A percentile compares a stretch with the other conserved stretches of the same genome.
These are phyloP conservation scores for Boletus vinaceobasis DNA, from an alignment of 768 basidiomycete species.

Conservation along the genomic window DNA sequence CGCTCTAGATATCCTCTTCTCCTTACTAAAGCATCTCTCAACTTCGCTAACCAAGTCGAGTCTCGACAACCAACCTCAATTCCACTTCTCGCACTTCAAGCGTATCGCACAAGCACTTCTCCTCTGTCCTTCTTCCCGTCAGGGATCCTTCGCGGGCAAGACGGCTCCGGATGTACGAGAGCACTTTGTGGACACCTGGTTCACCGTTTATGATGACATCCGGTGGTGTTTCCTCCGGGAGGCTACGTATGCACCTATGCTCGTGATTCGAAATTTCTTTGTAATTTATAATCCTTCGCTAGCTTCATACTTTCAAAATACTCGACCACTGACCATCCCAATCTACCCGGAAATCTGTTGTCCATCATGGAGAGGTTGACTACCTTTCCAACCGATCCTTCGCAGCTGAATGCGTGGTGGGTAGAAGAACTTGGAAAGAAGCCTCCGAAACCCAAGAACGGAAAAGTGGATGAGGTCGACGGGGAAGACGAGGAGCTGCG, in stretches of 20 bases:
- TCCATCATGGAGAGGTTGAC: conserved; percentile 62
- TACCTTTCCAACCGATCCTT: conserved; percentile 68
- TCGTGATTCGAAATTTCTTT: neutral
- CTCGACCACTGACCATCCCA: conserved; percentile 33
- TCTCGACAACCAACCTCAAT: conserved; percentile 51
- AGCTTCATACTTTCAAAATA: conserved; percentile 26
- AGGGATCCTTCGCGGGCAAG: conserved; percentile 29
- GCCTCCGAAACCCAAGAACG: conserved; percentile 49
- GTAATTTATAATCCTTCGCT: neutral
- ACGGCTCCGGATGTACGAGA: conserved; percentile 60
- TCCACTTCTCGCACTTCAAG: conserved; percentile 66
- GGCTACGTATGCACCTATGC: conserved; percentile 49
- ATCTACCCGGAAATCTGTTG: conserved; percentile 51
- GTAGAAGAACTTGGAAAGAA: conserved; percentile 60
- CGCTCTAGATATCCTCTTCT: conserved; percentile 71
- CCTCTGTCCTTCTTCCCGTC: conserved; percentile 53
- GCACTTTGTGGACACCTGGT: conserved; percentile 67
- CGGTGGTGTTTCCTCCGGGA: conserved; percentile 89
- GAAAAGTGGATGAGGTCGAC: conserved; percentile 39
- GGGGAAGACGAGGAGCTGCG: conserved; percentile 32
- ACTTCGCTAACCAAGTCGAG: conserved; percentile 48
- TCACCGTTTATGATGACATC: conserved; percentile 76
- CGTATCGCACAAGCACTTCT: conserved; percentile 60
- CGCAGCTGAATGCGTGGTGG: conserved; percentile 79
- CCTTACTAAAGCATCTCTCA: conserved; percentile 76